phyloP scores from a whole-genome alignment of 495 filamentous ascomycete species.

The Penicillium pulvis region DNA sequence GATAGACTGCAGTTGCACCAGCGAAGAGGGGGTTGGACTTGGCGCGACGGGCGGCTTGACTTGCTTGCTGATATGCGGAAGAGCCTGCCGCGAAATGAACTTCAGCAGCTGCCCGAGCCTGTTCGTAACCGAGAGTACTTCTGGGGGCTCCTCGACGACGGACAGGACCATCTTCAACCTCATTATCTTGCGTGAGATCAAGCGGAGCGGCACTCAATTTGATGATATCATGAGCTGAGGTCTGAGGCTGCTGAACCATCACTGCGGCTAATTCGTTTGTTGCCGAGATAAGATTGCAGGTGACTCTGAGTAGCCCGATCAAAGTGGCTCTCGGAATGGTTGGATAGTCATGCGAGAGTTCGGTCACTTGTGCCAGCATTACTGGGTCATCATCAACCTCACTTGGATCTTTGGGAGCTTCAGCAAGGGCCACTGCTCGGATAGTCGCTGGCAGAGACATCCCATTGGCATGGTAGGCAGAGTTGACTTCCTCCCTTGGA shows the following conservation, averaged over 20 bases:
- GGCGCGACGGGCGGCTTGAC: conserved; percentile 60
- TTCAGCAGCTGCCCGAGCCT: conserved; percentile 30
- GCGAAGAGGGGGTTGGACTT: conserved; percentile 68
- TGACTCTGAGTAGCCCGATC: conserved; percentile 55
- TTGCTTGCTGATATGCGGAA: conserved; percentile 60
- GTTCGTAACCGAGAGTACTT: conserved; percentile 26
- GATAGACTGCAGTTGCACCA: conserved; percentile 68
- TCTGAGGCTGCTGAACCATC: conserved; percentile 36
- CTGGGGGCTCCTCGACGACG: conserved; percentile 5
- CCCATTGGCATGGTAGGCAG: conserved; percentile 62
- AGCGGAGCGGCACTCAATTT: conserved; percentile 40
- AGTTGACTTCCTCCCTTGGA: conserved; percentile 54
- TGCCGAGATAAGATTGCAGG: conserved; percentile 54
- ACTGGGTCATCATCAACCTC: conserved; percentile 46
- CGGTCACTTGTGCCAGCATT: conserved; percentile 48
- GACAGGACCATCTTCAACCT: conserved; percentile 11
- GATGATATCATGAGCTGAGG: conserved; percentile 43
- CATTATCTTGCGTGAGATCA: conserved; percentile 32
- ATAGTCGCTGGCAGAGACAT: conserved; percentile 61
- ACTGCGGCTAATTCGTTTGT: conserved; percentile 61
- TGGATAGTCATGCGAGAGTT: conserved; percentile 58
- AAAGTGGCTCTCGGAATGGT: conserved; percentile 44
- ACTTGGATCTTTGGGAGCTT: conserved; percentile 29
- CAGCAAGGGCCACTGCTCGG: conserved; percentile 44
- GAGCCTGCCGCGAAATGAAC: conserved; percentile 45